A percentile compares a stretch with the other conserved stretches of the same genome.
Conservation (phyloP, 345 rosid genomes). For the Geranium brycei region DNA sequence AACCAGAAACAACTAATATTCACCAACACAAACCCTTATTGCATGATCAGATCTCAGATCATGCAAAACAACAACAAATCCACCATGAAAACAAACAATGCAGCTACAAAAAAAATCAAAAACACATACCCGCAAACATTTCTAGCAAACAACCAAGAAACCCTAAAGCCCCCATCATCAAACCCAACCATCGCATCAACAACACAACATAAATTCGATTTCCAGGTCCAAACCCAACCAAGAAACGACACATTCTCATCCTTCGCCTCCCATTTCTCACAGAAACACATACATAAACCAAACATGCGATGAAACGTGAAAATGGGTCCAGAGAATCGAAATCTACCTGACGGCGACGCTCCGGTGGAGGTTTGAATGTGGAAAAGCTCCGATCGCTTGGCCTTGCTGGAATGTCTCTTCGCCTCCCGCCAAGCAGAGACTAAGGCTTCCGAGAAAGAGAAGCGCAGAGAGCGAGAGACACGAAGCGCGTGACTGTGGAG, state of each 20-base stretch:
- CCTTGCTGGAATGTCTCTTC: background rate
- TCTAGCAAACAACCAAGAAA: background rate
- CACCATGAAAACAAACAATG: background rate
- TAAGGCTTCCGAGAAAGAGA: background rate
- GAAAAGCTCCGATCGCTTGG: background rate
- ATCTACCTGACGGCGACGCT: background rate
- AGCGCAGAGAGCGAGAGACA: background rate
- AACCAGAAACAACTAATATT: background rate
- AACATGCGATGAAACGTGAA: background rate
- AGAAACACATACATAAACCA: too few relatives aligned
- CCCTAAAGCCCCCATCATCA: background rate
- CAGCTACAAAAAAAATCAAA: background rate
- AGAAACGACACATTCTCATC: too few relatives aligned
- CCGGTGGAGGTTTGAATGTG: background rate
- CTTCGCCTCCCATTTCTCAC: too few relatives aligned
- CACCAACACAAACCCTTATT: background rate
- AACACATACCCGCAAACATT: background rate
- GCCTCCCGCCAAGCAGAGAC: background rate
- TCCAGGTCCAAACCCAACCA: too few relatives aligned
- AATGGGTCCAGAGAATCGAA: background rate
- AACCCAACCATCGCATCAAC: background rate
- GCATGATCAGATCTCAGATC: background rate
- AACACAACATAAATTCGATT: too few relatives aligned
- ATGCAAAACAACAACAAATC: background rate
- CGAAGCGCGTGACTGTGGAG: background rate